Base-by-base conservation (phyloP, 2,329 filamentous ascomycete species). In the Dothidotthia symphoricarpi region DNA sequence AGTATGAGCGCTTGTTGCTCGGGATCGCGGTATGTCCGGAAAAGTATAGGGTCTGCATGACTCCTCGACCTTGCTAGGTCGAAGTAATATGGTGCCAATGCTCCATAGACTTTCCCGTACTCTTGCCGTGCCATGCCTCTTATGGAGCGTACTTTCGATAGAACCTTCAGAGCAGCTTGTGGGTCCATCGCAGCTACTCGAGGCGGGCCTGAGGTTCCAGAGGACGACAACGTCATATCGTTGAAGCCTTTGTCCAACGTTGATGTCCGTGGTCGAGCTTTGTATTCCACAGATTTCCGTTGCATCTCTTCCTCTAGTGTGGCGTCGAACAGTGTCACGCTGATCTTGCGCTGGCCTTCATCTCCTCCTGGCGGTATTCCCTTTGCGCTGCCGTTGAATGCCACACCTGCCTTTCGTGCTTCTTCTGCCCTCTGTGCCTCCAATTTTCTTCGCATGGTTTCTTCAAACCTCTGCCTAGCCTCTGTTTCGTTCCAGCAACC, bases 1-100 rank as follows among this genome's bases (percentile, higher is more conserved):
- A 98, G 74, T 77, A 98, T 93, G 57, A 83, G 82, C 6, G 93
- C 93, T 69, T 97, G 93, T 40, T 89, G 81, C 64, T 95, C 87
- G 0, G 93, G 91, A 52, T 95, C 86, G 28, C 83, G 78, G 61
- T 94, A 97, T 9, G 85, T 85, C 54, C 86, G 82, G 68, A 97
- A 98, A 7, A 97, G 74, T 24, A 88, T 75, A 6, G 87, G 88
- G 49, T 96, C 86, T 11, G 86, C 80, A 69, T 86, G 88, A 47
- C 74, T 87, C 69, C 75, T 81, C 2, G 84, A 82, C 45, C 74
- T 76, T 24, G 79, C 81, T 28, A 97, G 77, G 63, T 98, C 88
- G 49, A 81, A 80, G 68, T 97, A 98, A 55, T 94, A 91, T 0
- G 90, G 90, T 9, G 83, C 86, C 51, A 98, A 69, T 3, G 87